Base-by-base conservation (phyloP, 2,329 filamentous ascomycete genomes). In the Aureobasidium sp. region DNA sequence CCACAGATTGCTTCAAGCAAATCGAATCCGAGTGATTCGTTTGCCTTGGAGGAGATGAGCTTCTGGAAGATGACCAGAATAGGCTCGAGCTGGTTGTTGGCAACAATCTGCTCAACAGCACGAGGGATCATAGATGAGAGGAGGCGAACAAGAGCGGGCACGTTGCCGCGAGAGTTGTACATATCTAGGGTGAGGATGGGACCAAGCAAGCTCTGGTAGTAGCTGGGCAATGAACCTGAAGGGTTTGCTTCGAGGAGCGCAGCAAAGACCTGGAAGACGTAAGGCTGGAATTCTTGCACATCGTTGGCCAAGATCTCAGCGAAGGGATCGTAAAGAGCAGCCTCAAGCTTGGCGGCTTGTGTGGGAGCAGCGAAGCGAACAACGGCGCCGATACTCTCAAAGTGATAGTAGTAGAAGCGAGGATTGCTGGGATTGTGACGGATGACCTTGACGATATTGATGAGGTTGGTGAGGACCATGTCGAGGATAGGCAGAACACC, bases 381-480 rank as follows among this genome's bases (percentile, higher is more conserved):
- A 52, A 99, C 81, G 17, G 94, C 93, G 37, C 94, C 94, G 50
- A 99, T 79, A 3, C 91, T 90, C 78, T 99, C 94, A 66, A 99
- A 99, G 73, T 96, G 91, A 75, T 93, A 99, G 79, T 99, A 99
- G 77, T 97, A 97, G 78, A 99, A 99, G 13, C 91, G 85, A 2
- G 94, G 94, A 75, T 99, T 99, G 78, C 92, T 97, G 0, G 94
- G 94, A 75, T 99, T 99, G 68, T 88, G 84, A 71, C 91, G 88
- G 75, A 97, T 97, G 67, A 96, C 87, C 70, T 89, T 88, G 53
- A 92, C 96, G 69, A 99, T 97, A 64, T 84, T 87, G 70, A 96
- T 86, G 63, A 99, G 83, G 73, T 95, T 91, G 58, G 85, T 83
- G 59, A 97, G 78, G n/a, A 96, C 85, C 67, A 82, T 84, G 68